Conservation (phyloP, 768 basidiomycete genomes). For the Amanita subjunquillea region DNA sequence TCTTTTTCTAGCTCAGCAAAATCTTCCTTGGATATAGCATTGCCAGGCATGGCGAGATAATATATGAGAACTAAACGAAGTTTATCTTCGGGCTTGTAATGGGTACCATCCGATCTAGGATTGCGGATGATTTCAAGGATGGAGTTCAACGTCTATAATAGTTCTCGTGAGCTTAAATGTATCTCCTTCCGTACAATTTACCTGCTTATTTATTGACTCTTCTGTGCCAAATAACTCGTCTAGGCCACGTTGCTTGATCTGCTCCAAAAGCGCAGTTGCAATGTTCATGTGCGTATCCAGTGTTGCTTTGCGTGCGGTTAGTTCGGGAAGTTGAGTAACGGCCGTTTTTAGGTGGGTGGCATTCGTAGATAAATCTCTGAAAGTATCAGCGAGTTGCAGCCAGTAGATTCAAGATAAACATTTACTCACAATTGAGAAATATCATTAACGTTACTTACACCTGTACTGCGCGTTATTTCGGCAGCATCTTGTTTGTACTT, state of each 20-base stretch:
- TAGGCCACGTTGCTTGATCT: conserved; percentile 89
- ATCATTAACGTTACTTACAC: conserved; percentile 92
- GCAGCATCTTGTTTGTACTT: conserved; percentile 94
- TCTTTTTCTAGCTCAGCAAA: conserved; percentile 81
- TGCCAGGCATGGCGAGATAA: conserved; percentile 82
- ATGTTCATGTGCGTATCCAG: conserved; percentile 99
- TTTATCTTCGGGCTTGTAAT: conserved; percentile 73
- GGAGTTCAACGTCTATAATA: conserved; percentile 52
- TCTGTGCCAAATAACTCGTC: conserved; percentile 98
- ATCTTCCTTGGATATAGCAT: conserved; percentile 79
- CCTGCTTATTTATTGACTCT: conserved; percentile 83
- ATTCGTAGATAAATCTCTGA: conserved; percentile 83
- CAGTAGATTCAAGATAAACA: not conserved
- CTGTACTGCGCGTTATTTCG: conserved; percentile 92
- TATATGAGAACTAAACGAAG: conserved; percentile 92
- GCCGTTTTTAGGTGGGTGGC: conserved; percentile 93
- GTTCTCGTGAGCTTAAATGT: not conserved
- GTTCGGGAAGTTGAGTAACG: conserved; percentile 91
- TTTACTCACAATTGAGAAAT: conserved; percentile 78
- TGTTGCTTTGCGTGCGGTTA: conserved; percentile 93
- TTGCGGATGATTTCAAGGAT: conserved; percentile 85
- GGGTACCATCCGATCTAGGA: conserved; percentile 44
- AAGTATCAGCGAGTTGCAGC: not conserved
- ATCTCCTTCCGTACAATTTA: conserved; percentile 17
- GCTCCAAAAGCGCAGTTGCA: conserved; percentile 86